These are phyloP conservation scores for Pelargonium exstipulatum DNA, from an alignment of 441 rosid genomes.

Conservation along the genomic window DNA sequence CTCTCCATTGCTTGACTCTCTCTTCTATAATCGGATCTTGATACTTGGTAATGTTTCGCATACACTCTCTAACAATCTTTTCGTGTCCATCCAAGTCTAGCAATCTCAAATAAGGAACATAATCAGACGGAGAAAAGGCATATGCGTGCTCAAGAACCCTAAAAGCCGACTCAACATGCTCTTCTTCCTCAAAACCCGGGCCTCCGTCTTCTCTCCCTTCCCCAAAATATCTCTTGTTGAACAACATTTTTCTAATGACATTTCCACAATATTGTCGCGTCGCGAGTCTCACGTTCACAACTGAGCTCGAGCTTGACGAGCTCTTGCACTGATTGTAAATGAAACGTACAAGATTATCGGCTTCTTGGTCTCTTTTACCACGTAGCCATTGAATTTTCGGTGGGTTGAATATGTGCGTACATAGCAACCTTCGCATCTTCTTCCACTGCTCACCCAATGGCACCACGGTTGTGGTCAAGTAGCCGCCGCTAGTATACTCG, in stretches of 20 bases:
- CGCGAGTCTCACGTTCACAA: constrained; percentile 34
- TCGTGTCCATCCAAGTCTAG: constrained; percentile 38
- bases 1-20: constrained; percentile 39
- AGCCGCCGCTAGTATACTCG: constrained; percentile 27
- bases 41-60: constrained; percentile 30
- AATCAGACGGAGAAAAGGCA: constrained; percentile 51
- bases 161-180: constrained; percentile 44
- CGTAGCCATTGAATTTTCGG: constrained; percentile 25
- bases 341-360: constrained; percentile 37
- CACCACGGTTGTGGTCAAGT: constrained; percentile 23
- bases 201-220: constrained; percentile 15
- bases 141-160: constrained; percentile 25
- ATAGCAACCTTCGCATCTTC: constrained; percentile 36
- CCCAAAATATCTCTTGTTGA: constrained; percentile 39
- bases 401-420: constrained; percentile 28
- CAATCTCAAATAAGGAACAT: constrained; percentile 33
- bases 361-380: constrained; percentile 37
- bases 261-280: constrained; percentile 40
- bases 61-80: constrained; percentile 25
- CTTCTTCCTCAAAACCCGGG: constrained; percentile 42
- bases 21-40: constrained; percentile 46
- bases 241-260: background rate
- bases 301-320: too few species aligned
- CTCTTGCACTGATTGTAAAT: constrained; percentile 28
- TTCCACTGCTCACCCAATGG: constrained; percentile 48